Evolutionary conservation across 228 moss, liverwort and hornwort genomes (phyloP), one percentile per base, ranked within the genome.

Genomic region (Sphagnum fallax): DNA sequence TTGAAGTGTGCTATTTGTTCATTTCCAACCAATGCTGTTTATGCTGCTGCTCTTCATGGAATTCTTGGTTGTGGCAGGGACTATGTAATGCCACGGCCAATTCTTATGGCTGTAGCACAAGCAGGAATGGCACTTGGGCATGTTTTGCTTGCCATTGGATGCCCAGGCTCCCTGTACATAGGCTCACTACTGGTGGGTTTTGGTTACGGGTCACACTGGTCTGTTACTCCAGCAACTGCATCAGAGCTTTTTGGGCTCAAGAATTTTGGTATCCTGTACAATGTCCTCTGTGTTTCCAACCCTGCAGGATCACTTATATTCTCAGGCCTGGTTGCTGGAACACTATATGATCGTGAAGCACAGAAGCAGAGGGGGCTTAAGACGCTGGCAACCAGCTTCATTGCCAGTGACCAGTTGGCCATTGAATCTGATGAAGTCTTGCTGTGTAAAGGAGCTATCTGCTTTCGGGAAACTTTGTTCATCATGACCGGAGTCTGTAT

Each of bases 161-260:
- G 90, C 75, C 92, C 92, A 1, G 82, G 84, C 60, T 65, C 87
- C 7, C 67, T 95, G 76, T 92, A 95, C 60, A 32, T 64, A 11
- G 90, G 87, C 50, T 90, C 92, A 5, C 60, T 92, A 52, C 47
- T 95, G 71, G 89, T 95, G 50, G 95, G 95, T 16, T 70, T 95
- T 69, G 95, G 95, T 18, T 95, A 95, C 52, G 95, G 95, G 48
- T 78, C 82, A 6, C 95, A 95, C 18, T 92, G 92, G 92, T 81
- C 95, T 50, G 83, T 95, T 18, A 82, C 92, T 9, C 95, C 95
- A 6, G 95, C 95, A 10, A 82, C 95, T 15, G 89, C 90, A 6
- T 95, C 95, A 0, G 95, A 95, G 80, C 81, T 95, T 1, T 95
- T 95, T 61, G 95, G 95, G 12, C 72, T 95, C 72, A 85, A 89